phyloP scores from a whole-genome alignment of 2,329 filamentous ascomycete species.

The Fusarium sp. region DNA sequence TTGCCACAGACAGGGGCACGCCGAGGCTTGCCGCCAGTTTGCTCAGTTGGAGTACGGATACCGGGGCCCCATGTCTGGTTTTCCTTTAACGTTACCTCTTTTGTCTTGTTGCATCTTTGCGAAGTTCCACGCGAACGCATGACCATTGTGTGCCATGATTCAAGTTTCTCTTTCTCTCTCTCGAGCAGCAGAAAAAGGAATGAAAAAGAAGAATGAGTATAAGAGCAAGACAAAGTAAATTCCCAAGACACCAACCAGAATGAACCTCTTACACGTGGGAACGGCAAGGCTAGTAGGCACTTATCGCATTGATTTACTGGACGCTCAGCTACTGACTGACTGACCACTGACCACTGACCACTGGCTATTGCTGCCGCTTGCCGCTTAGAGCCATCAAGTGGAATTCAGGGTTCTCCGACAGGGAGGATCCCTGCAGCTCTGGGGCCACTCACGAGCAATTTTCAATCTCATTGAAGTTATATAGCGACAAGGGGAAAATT shows the following conservation, averaged over 20 bases:
- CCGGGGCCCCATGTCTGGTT: conserved; percentile 21
- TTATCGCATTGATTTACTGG: not conserved
- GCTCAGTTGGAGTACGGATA: not conserved
- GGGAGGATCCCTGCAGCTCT: conserved; percentile 19
- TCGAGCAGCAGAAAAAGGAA: not conserved
- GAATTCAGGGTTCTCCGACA: conserved; percentile 28
- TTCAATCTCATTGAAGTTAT: conserved; percentile 24
- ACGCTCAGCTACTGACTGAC: conserved; percentile 4
- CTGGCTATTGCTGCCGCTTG: not conserved
- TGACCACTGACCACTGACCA: too few relatives aligned
- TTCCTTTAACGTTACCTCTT: conserved; percentile 21
- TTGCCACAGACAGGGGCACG: conserved; percentile 38
- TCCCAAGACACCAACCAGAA: not conserved
- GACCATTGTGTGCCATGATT: conserved; percentile 28
- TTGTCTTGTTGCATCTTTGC: conserved; percentile 25
- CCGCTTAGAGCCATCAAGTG: conserved; percentile 18
- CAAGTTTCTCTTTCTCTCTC: not conserved
- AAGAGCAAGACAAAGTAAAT: not conserved
- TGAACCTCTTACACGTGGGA: conserved; percentile 21
- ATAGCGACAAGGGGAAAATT: conserved; percentile 4
- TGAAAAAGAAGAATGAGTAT: not conserved
- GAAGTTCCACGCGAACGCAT: conserved; percentile 17
- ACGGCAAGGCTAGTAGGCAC: not conserved
- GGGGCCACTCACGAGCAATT: conserved; percentile 20
- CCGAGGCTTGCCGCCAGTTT: too few relatives aligned